Evolutionary conservation across 73 alveolate genomes (phyloP).

Genomic region (Diophrys sp.): DNA sequence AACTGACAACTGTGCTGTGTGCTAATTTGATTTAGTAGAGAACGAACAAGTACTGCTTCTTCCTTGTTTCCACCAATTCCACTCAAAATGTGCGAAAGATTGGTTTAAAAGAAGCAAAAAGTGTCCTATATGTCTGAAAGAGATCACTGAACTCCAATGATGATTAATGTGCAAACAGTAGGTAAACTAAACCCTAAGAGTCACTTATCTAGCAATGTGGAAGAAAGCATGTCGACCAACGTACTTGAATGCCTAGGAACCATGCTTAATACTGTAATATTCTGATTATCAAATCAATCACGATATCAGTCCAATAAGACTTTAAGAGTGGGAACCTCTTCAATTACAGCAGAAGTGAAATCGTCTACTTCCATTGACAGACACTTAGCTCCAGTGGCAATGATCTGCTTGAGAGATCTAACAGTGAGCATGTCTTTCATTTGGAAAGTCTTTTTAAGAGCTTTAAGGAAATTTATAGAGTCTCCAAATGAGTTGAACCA

Average conservation of each 20-base stretch:
- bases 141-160: too few relatives aligned
- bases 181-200: slow-evolving; percentile 95
- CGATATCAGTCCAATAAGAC: neutral
- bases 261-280: slow-evolving; percentile 83
- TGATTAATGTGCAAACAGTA: too few relatives aligned
- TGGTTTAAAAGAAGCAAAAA: too few relatives aligned
- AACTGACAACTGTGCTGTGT: too few relatives aligned
- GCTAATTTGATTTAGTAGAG: too few relatives aligned
- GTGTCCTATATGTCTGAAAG: too few relatives aligned
- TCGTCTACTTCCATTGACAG: neutral
- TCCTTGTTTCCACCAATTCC: too few relatives aligned
- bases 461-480: neutral
- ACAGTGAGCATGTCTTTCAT: neutral
- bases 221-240: slow-evolving; percentile 71
- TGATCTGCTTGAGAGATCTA: neutral
- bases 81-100: too few relatives aligned
- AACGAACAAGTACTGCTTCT: too few relatives aligned
- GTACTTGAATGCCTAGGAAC: slow-evolving; percentile 70
- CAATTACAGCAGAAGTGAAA: neutral
- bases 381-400: neutral
- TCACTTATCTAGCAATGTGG: slow-evolving; percentile 62
- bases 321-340: neutral
- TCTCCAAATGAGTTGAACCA: neutral
- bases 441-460: neutral
- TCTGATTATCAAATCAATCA: too few relatives aligned